Conservation (phyloP, 306 rosid genomes). For the Dicorynia guianensis region DNA sequence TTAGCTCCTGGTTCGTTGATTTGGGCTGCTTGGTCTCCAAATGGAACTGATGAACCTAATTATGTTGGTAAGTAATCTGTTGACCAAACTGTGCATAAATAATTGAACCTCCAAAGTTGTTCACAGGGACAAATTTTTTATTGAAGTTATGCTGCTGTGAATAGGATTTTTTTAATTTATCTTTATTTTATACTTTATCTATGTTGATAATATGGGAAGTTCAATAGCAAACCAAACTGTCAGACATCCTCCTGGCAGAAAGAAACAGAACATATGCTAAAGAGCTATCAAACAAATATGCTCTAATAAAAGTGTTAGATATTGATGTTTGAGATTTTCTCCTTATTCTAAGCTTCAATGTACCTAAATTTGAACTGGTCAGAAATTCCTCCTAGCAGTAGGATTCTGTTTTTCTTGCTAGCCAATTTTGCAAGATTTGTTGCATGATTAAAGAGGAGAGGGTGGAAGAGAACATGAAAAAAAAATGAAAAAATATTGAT, state of each 20-base stretch:
- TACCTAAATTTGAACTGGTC: not conserved
- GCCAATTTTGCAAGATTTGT: not conserved
- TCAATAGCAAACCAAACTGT: not conserved
- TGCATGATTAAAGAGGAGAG: slow-evolving; percentile 19
- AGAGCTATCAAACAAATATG: slow-evolving; percentile 28
- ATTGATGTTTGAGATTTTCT: slow-evolving; percentile 3
- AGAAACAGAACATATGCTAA: slow-evolving; percentile 2
- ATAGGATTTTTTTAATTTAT: not conserved
- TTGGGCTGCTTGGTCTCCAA: slow-evolving; percentile 99
- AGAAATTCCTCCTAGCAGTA: not conserved
- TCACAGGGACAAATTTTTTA: slow-evolving; percentile 6
- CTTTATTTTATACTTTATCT: not conserved
- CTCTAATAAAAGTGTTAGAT: not conserved
- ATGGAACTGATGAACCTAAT: slow-evolving; percentile 97
- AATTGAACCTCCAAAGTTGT: slow-evolving; percentile 17
- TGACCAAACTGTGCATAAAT: not conserved
- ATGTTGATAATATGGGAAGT: not conserved
- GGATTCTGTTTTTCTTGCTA: not conserved
- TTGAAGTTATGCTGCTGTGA: slow-evolving; percentile 6
- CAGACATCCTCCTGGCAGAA: slow-evolving; percentile 22
- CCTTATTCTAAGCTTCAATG: slow-evolving; percentile 14
- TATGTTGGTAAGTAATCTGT: slow-evolving; percentile 66
- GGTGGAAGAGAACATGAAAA: not conserved
- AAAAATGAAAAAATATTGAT: not conserved
- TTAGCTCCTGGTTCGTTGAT: slow-evolving; percentile 98